Evolutionary conservation across 2,329 filamentous ascomycete genomes (phyloP), one percentile per base, ranked within the genome.

Genomic region (Bertia moriformis): DNA sequence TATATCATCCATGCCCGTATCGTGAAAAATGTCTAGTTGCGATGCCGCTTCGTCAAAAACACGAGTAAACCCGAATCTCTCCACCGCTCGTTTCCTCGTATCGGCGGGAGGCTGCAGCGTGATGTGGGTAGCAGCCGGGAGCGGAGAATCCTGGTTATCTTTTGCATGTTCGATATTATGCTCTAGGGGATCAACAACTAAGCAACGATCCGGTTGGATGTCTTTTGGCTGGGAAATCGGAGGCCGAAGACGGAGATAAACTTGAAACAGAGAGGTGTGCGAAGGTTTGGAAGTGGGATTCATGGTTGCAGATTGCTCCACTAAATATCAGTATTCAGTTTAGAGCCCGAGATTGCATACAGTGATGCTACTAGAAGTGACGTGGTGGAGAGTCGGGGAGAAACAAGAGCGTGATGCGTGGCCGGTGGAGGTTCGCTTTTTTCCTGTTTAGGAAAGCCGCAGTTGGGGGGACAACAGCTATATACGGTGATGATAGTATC

Each of bases 1-100:
- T 33, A 95, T 65, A 1, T 75, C 69, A 13, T 82, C 63, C 35
- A 94, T 73, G 18, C 81, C 80, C 0, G 82, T 84, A 51, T 79
- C 79, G 46, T 85, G 71, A 53, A 98, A 95, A 7, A 98, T 62
- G 51, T 95, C 86, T 19, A 91, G 65, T 54, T 98, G 91, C 4
- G 73, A 74, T 2, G 86, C 78, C 50, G 82, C 69, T 53, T 96
- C 88, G 49, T 93, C 83, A 49, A 96, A 95, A 1, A 98, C 87
- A 44, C 77, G 77, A 0, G 91, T 98, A 53, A 98, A 98, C 2
- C 80, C 84, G 55, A 96, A 98, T 54, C 83, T 86, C 58, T 98
- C 91, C 24, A 95, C 76, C 1, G 88, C 87, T 36, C 88, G 76
- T 48, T 89, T 84, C 41, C 89, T 35, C 12, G 32, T 73, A 44